Base-by-base conservation (phyloP, 805 yeast species). In the Candida rishiriensis region DNA sequence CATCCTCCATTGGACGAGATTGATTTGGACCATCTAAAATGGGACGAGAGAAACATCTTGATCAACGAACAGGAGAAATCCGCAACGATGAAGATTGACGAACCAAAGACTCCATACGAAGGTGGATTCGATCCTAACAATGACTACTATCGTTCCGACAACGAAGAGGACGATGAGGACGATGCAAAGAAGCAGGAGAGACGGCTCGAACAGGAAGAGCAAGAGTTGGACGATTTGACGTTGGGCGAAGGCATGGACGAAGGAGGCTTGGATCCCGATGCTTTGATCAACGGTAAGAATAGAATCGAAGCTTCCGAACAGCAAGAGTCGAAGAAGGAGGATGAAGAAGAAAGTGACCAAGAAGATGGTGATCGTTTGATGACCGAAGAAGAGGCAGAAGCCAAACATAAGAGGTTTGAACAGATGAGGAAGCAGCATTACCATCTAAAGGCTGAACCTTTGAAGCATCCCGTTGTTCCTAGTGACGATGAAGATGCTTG, bases 71-170 rank as follows among this genome's bases (percentile, higher is more conserved):
- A 79, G 60, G 87, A 84, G 53, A 79, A 79, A 63, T 64, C 74
- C 10, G 77, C 88, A 17, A 83, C 87, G 28, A 83, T 83, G 88
- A 81, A 82, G 55, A 88, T 90, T 36, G 95, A 88, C 58, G 97
- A 90, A 62, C 97, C 97, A 17, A 90, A 90, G 70, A 90, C 97
- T 1, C 97, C 97, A 5, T 90, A 85, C 57, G 95, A 87, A 60
- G 95, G 93, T 10, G 95, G 96, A 1, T 84, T 87, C 26, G 82
- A 85, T 56, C 90, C 93, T 45, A 72, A 76, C 42, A 88, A 87
- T 29, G 95, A 89, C 55, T 85, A 85, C 59, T 88, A 88, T 54
- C 73, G 75, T 41, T 78, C 76, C 5, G 91, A 85, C 55, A 80
- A 81, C 37, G 89, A 83, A 31, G 78, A 75, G 3, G 77, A 66